Conservation (phyloP, 2,329 filamentous ascomycete genomes). For the Xylariaceae sp. region DNA sequence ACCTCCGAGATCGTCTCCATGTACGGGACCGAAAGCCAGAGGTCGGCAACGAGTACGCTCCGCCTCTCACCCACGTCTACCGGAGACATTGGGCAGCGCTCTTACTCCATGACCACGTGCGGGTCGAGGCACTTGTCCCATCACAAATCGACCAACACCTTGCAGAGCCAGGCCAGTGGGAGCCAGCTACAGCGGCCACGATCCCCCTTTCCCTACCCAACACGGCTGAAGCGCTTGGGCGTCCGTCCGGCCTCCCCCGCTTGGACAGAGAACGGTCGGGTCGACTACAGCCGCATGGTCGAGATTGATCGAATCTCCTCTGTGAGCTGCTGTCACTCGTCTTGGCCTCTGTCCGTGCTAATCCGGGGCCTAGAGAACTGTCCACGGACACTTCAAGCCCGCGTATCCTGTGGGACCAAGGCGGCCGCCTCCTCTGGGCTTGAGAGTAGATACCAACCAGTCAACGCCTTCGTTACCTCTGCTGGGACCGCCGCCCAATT, state of each 20-base stretch:
- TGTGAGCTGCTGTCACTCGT: constrained; percentile 30
- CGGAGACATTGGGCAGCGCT: constrained; percentile 38
- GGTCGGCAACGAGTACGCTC: constrained; percentile 34
- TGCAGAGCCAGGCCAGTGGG: constrained; percentile 39
- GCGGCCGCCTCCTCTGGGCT: constrained; percentile 30
- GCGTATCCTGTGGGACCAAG: constrained; percentile 28
- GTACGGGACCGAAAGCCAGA: constrained; percentile 44
- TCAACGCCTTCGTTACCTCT: constrained; percentile 32
- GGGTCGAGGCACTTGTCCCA: constrained; percentile 39
- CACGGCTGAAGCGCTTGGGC: constrained; percentile 47
- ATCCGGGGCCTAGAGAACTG: constrained; percentile 30
- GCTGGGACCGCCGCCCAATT: constrained; percentile 12
- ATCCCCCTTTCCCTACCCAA: constrained; percentile 52
- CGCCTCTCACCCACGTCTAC: constrained; percentile 32
- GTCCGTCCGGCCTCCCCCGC: constrained; percentile 42
- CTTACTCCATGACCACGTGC: constrained; percentile 48
- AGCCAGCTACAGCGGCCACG: constrained; percentile 42
- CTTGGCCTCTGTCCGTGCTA: not conserved
- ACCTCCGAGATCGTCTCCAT: constrained; percentile 50
- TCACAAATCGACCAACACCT: constrained; percentile 38
- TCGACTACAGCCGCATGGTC: constrained; percentile 44
- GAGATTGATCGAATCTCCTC: constrained; percentile 41
- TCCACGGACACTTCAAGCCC: constrained; percentile 34
- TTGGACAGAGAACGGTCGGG: constrained; percentile 36
- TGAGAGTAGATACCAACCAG: constrained; percentile 32